Base-by-base conservation (phyloP, 192 early-diverging fungal genomes). In the Backusella sp. region DNA sequence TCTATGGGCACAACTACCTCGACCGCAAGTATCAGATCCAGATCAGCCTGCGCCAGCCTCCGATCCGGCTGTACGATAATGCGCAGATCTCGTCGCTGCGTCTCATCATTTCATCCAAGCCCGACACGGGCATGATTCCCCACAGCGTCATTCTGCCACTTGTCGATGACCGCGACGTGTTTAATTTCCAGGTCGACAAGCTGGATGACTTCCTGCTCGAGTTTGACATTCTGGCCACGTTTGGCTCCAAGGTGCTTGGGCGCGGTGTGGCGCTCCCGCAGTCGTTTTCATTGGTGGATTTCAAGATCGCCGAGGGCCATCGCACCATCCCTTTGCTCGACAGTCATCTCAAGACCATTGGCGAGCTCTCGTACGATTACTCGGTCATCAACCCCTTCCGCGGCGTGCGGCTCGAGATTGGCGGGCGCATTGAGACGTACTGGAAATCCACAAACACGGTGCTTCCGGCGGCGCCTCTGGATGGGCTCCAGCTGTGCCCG, bases 1-100 rank as follows among this genome's bases (percentile, higher is more conserved):
- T 97, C 65, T 99, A 99, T 80, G 98, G 98, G 6, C 98, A 99
- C 87, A 96, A 95, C 73, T 99, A 96, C 79, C 82, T 99, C 32
- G 96, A 97, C 74, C 92, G 94, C 77, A 94, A 94, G 73, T 92
- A 88, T 62, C 92, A 95, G 74, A 85, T 99, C 39, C 94, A 96
- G 78, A 83, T 99, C 66, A 88, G 88, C 36, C 72, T 91, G 73
- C 80, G 74, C 23, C 83, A 86, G 26, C 80, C 87, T 3, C 90
- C 90, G 1, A 84, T 92, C 32, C 84, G 86, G 26, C 67, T 92
- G 1, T 90, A 89, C 65, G 89, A 90, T 28, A 91, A 87, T 41
- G 84, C 87, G 12, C 84, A 88, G 69, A 87, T 90, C n/a, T 90
- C 90, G 1, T 96, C 96, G 5, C 84, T 98, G 19, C 93, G 94